These are phyloP conservation scores for Periconia sp. DNA, from an alignment of 2,329 filamentous ascomycete species.

Conservation along the genomic window DNA sequence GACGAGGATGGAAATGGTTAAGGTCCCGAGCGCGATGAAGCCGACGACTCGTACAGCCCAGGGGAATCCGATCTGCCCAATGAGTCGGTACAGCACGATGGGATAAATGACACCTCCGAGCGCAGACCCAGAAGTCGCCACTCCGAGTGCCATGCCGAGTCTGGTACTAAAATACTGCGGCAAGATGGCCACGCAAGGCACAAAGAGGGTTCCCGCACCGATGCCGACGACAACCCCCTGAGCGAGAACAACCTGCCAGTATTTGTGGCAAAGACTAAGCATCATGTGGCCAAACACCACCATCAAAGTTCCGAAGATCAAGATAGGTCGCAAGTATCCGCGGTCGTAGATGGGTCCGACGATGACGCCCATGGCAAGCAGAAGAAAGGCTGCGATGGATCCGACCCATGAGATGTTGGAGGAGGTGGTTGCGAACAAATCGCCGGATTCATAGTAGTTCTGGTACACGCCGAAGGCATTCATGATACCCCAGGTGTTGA, in stretches of 20 bases:
- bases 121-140: slow-evolving; percentile 48
- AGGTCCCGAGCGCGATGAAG: slow-evolving; percentile 11
- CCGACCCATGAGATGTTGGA: slow-evolving; percentile 39
- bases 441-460: slow-evolving; percentile 24
- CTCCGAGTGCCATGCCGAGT: slow-evolving; percentile 54
- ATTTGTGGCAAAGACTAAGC: slow-evolving; percentile 53
- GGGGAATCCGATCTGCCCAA: slow-evolving; percentile 59
- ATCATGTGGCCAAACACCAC: slow-evolving; percentile 51
- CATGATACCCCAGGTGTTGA: slow-evolving; percentile 43
- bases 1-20: background rate
- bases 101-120: slow-evolving; percentile 51
- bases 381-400: slow-evolving; percentile 34
- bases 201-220: slow-evolving; percentile 17
- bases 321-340: slow-evolving; percentile 46
- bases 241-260: slow-evolving; percentile 46
- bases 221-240: slow-evolving; percentile 20
- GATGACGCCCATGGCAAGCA: slow-evolving; percentile 23
- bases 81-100: slow-evolving; percentile 55
- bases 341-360: slow-evolving; percentile 44
- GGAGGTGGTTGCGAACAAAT: slow-evolving; percentile 22
- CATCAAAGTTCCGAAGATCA: slow-evolving; percentile 42
- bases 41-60: slow-evolving; percentile 62
- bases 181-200: slow-evolving; percentile 15
- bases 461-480: slow-evolving; percentile 33
- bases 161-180: slow-evolving; percentile 50